phyloP scores from a whole-genome alignment of 345 rosid species.

The Corchorus capsularis region DNA sequence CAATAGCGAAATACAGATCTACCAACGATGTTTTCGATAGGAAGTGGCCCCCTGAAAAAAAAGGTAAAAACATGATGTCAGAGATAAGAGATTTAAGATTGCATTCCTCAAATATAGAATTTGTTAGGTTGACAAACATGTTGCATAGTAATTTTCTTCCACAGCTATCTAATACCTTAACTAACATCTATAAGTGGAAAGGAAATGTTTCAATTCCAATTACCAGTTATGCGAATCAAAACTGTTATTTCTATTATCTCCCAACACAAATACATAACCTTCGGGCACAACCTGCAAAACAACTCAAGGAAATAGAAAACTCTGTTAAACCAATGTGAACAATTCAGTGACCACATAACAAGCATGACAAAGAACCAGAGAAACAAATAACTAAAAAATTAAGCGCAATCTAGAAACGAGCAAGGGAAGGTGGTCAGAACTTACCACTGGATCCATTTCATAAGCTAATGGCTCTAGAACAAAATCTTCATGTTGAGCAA shows the following conservation, averaged over 20 bases:
- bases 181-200: background rate
- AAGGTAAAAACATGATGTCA: conserved; percentile 15
- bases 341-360: background rate
- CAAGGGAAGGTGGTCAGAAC: background rate
- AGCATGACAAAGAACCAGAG: background rate
- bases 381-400: background rate
- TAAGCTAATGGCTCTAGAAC: conserved; percentile 72
- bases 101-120: background rate
- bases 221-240: conserved; percentile 93
- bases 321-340: background rate
- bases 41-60: conserved; percentile 81
- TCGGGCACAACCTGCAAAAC: conserved; percentile 72
- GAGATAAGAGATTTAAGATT: background rate
- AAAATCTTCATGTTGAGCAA: conserved; percentile 62
- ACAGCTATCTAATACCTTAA: conserved; percentile 1
- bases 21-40: conserved; percentile 59
- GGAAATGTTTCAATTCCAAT: conserved; percentile 10
- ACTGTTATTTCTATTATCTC: conserved; percentile 94
- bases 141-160: background rate
- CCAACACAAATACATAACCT: conserved; percentile 86
- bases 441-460: conserved; percentile 74
- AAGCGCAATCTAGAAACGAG: background rate
- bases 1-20: conserved; percentile 77
- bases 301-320: background rate
- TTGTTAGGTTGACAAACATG: background rate